Conservation (phyloP, 768 basidiomycete species). For the Rhodosporidiobolus sp. region DNA sequence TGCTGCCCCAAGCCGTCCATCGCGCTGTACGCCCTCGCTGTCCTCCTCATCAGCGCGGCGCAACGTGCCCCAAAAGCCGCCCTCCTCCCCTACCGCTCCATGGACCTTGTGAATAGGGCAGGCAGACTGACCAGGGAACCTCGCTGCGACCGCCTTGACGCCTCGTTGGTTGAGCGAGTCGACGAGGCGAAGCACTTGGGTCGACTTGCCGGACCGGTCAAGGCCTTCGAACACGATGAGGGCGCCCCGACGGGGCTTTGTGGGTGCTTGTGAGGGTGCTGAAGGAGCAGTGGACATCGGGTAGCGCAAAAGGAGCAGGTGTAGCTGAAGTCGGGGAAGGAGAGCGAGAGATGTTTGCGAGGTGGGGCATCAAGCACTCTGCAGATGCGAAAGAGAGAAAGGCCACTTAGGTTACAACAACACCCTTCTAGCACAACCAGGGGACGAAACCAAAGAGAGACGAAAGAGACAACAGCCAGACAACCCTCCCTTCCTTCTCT, state of each 20-base stretch:
- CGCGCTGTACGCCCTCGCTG: not conserved
- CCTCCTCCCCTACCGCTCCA: too few relatives aligned
- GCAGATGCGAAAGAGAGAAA: not conserved
- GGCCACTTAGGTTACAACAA: not conserved
- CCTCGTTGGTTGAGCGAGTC: slow-evolving; percentile 53
- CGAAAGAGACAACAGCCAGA: not conserved
- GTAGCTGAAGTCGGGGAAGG: not conserved
- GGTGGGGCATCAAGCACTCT: not conserved
- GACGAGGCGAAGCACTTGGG: slow-evolving; percentile 67
- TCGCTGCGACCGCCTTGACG: slow-evolving; percentile 61
- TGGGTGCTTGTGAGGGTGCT: not conserved
- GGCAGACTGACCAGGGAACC: slow-evolving; percentile 74
- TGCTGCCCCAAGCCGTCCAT: not conserved
- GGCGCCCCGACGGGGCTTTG: slow-evolving; percentile 56
- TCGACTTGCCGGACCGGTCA: slow-evolving; percentile 93
- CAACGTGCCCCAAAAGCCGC: not conserved
- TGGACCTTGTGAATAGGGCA: too few relatives aligned
- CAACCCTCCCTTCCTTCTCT: too few relatives aligned
- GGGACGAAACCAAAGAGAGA: not conserved
- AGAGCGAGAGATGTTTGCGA: not conserved
- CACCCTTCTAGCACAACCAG: not conserved
- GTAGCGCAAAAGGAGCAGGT: not conserved
- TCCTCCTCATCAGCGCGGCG: slow-evolving; percentile 36
- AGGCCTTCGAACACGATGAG: slow-evolving; percentile 94
- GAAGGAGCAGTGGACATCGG: not conserved